Conservation (phyloP, 306 rosid genomes). For the Gastrolobium villosum region DNA sequence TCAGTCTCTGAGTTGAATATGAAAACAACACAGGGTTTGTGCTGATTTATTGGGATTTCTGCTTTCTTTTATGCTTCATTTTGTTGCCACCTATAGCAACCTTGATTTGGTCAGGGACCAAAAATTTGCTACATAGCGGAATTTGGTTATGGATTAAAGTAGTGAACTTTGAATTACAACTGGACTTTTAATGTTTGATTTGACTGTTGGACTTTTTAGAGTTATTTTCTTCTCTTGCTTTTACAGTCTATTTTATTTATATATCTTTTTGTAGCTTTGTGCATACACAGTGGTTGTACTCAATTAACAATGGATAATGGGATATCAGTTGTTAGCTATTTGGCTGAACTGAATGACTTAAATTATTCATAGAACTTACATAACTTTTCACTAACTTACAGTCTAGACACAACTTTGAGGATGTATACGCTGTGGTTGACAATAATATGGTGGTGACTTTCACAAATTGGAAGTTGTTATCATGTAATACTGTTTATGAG, state of each 20-base stretch:
- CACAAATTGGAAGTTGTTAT: constrained; percentile 16
- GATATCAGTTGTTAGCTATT: constrained; percentile 19
- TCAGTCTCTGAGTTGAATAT: constrained; percentile 24
- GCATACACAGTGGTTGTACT: neutral
- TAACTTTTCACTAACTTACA: neutral
- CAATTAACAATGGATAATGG: constrained; percentile 36
- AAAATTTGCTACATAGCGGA: neutral
- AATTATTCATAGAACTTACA: constrained; percentile 9
- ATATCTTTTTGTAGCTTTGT: constrained; percentile 9
- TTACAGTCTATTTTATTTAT: neutral
- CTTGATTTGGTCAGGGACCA: constrained; percentile 3
- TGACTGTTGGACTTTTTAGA: neutral
- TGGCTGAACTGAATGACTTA: constrained; percentile 23
- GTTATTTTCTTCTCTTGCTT: constrained; percentile 21
- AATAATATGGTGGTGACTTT: constrained; percentile 22
- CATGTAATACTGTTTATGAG: neutral
- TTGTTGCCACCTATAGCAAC: neutral
- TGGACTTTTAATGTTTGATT: constrained; percentile 29
- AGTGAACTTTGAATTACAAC: constrained; percentile 21
- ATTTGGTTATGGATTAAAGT: neutral
- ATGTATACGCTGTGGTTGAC: constrained; percentile 23
- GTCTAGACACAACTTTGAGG: constrained; percentile 17
- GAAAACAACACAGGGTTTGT: neutral
- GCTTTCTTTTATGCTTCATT: constrained; percentile 18
- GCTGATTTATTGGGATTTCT: constrained; percentile 31